Percentiles rank a stretch among this genome's conserved stretches.
phyloP scores from a whole-genome alignment of 768 basidiomycete genomes.

The Clavulina sp. region DNA sequence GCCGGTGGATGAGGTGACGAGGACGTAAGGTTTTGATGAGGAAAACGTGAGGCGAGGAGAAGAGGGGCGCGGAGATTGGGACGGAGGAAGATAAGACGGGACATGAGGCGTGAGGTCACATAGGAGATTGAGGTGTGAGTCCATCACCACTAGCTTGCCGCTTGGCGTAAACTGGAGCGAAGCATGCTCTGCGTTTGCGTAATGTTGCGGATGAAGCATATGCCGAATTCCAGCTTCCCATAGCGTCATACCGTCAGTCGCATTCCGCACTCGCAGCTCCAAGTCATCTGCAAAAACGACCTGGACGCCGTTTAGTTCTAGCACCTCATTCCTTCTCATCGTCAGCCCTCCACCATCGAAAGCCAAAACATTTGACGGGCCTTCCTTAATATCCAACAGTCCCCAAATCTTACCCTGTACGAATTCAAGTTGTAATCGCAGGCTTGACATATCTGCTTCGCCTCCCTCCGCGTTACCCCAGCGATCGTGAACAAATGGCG shows the following conservation, averaged over 20 bases:
- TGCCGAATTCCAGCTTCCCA: slow-evolving; percentile 3
- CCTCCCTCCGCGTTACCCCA: not conserved
- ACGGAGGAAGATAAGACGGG: slow-evolving; percentile 6
- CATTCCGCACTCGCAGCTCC: not conserved
- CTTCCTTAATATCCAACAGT: slow-evolving; percentile 12
- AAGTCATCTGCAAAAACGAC: slow-evolving; percentile 10
- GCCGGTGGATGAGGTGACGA: slow-evolving; percentile 4
- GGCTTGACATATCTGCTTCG: not conserved
- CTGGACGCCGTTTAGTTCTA: slow-evolving; percentile 7
- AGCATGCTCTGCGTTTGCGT: not conserved
- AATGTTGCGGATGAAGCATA: not conserved
- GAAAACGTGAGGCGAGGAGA: slow-evolving; percentile 9
- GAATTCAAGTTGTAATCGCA: slow-evolving; percentile 8
- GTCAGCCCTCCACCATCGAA: slow-evolving; percentile 12
- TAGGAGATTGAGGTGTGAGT: not conserved
- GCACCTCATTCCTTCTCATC: slow-evolving; percentile 6
- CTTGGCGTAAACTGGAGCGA: slow-evolving; percentile 7
- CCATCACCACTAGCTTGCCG: slow-evolving; percentile 8
- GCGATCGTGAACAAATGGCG: slow-evolving; percentile 12
- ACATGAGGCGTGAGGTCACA: slow-evolving; percentile 11
- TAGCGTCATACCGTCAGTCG: not conserved
- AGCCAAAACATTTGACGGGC: slow-evolving; percentile 7
- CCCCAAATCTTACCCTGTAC: slow-evolving; percentile 3
- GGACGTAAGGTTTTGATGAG: slow-evolving; percentile 10
- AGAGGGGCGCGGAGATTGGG: not conserved